These are phyloP conservation scores for Amanita polypyramis DNA, from an alignment of 768 basidiomycete genomes.

Conservation along the genomic window DNA sequence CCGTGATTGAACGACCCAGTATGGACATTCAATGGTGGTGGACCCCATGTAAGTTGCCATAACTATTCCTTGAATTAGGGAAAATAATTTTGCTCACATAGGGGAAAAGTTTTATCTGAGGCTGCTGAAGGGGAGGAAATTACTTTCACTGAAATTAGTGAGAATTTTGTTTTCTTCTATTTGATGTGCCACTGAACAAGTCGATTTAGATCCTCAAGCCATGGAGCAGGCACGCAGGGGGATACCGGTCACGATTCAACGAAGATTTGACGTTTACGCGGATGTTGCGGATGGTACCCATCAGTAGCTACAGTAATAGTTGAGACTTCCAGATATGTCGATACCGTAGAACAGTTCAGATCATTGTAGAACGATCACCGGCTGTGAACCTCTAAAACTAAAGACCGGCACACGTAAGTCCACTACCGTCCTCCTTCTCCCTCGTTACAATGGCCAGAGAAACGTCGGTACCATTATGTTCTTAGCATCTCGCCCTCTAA, in stretches of 20 bases:
- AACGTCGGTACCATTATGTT: constrained; percentile 34
- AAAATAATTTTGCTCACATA: constrained; percentile 18
- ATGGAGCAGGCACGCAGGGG: constrained; percentile 62
- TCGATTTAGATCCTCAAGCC: constrained; percentile 33
- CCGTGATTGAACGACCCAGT: constrained; percentile 30
- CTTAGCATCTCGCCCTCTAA: constrained; percentile 5
- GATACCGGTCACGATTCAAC: constrained; percentile 86
- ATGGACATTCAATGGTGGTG: constrained; percentile 87
- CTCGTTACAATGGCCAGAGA: constrained; percentile 47
- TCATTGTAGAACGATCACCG: constrained; percentile 33
- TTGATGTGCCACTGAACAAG: background rate
- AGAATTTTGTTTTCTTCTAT: constrained; percentile 17
- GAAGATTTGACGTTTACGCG: constrained; percentile 87
- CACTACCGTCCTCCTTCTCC: constrained; percentile 12
- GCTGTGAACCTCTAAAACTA: constrained; percentile 23
- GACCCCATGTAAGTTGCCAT: constrained; percentile 63
- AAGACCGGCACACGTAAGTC: constrained; percentile 1
- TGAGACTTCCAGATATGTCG: constrained; percentile 26
- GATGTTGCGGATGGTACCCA: constrained; percentile 33
- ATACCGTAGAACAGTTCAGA: constrained; percentile 29
- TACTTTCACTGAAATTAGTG: constrained; percentile 73
- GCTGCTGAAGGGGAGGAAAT: constrained; percentile 74
- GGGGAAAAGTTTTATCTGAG: constrained; percentile 66
- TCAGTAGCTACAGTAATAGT: background rate
- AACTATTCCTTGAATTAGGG: constrained; percentile 5